Evolutionary conservation across 371 early-diverging fungal species (phyloP).

Genomic region (Zychaea mexicana): DNA sequence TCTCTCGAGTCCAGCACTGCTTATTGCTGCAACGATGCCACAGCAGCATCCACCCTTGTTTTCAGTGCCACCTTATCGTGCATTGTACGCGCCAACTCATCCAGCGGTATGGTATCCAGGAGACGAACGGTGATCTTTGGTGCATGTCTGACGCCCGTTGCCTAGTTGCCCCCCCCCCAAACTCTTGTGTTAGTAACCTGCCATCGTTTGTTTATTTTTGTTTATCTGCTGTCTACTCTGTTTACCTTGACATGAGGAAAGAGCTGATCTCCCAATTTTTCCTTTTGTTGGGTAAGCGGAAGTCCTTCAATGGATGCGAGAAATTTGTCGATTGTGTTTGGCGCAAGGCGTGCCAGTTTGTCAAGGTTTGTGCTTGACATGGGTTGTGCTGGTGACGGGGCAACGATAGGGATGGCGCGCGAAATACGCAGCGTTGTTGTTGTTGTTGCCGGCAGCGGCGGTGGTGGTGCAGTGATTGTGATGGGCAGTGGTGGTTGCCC

Average conservation of each 20-base stretch:
- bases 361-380: neutral
- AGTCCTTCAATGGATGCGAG: constrained; percentile 28
- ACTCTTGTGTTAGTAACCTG: no score
- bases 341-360: neutral
- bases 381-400: constrained; percentile 18
- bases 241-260: constrained; percentile 46
- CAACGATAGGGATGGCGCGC: constrained; percentile 42
- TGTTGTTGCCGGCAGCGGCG: neutral
- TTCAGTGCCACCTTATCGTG: constrained; percentile 39
- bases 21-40: constrained; percentile 5
- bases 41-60: constrained; percentile 35
- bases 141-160: constrained; percentile 20
- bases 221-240: constrained; percentile 4
- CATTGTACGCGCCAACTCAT: constrained; percentile 49
- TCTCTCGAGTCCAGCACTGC: no score
- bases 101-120: constrained; percentile 48
- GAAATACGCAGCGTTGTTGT: neutral
- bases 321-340: constrained; percentile 31
- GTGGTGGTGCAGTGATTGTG: neutral
- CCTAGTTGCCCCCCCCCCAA: no score
- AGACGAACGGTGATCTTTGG: constrained; percentile 52
- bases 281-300: constrained; percentile 35
- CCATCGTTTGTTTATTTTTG: neutral
- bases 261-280: constrained; percentile 39
- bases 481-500: neutral